Evolutionary conservation across 352 stramenopile species (phyloP), one percentile per base, ranked within the genome.

Genomic region (Thraustotheca clavata): DNA sequence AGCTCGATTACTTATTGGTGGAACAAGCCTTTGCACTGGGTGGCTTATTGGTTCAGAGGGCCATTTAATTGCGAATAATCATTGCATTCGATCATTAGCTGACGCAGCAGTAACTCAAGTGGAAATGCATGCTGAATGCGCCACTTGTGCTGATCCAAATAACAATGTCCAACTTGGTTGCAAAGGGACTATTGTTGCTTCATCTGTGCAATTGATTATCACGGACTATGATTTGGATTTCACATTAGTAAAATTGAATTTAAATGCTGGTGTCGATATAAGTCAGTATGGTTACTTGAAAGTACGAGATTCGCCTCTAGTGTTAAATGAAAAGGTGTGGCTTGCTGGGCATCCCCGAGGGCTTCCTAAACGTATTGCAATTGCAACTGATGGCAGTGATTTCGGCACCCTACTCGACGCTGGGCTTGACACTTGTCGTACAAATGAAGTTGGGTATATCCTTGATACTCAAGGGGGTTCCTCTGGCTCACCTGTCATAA

Each of bases 51-150:
- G 83, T 20, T 85, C 73, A 33, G 73, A 92, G 20, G 81, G 80
- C 16, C 81, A 92, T 54, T n/a, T 89, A 35, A 41, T 92, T 18
- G 89, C 83, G 26, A 92, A 92, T 72, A 61, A 89, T 52, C 83
- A 92, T 71, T 92, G 83, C 73, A 89, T 92, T 54, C 70, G 60
- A 4, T 72, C 59, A 22, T 62, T 73, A 40, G 33, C 29, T 14
- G 61, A 88, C 32, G 83, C 83, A 3, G 76, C 41, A n/a, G 74
- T 77, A 60, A 88, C 75, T 1, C 68, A 89, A 49, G 82, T 85
- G 33, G 81, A 92, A 68, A 88, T 92, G 48, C 69, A 71, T 49
- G 83, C 80, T 2, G 62, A 86, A n/a, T 73, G 79, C 9, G 41
- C 36, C 1, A 73, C 33, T 1, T 89, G 83, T 49, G 49, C 36